Evolutionary conservation across 164 flowering plant species (phyloP), one percentile per base, ranked within the genome.

Genomic region (Santalum album): DNA sequence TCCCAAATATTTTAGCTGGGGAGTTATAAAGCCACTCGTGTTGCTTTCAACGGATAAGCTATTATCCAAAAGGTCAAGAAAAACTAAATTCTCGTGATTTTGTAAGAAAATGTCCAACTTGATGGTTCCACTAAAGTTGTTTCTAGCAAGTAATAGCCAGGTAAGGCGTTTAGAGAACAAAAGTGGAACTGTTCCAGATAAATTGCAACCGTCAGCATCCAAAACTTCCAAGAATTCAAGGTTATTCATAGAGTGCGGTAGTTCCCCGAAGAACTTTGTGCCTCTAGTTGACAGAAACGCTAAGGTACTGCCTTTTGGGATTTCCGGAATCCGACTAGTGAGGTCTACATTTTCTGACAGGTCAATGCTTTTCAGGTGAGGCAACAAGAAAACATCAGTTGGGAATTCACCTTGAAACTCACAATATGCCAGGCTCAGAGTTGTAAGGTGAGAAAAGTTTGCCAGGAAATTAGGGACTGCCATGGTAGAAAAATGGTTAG

Each of bases 371-470:
- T 47, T 32, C 1, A 64, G 59, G 16, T 40, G 53, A 3, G 68
- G 63, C 0, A 58, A 20, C 5, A 1, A 40, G 7, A 65, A 55
- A 23, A 55, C 22, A 3, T 24, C 6, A 2, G 3, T 20, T 7
- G 64, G 57, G 16, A 65, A 44, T 1, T 56, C 24, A 2, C 64
- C 64, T n/a, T 16, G 24, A 43, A 65, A 18, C 0, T n/a, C 3
- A 38, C 67, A 51, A 17, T 3, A 1, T 14, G 1, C 0, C 2
- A 63, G 57, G 25, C 12, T 25, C 1, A 63, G 34, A 35, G 24
- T 29, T 12, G 14, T 26, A 39, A 65, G 51, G 10, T 25, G 35
- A 17, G 58, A 53, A 12, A 56, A 18, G 39, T 64, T 64, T 15
- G 19, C 1, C 0, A 64, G 27, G 14, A 42, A 34, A 38, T 0